phyloP scores from a whole-genome alignment of 202 grass and related monocot species.

The Schoenoplectus tabernaemontani region DNA sequence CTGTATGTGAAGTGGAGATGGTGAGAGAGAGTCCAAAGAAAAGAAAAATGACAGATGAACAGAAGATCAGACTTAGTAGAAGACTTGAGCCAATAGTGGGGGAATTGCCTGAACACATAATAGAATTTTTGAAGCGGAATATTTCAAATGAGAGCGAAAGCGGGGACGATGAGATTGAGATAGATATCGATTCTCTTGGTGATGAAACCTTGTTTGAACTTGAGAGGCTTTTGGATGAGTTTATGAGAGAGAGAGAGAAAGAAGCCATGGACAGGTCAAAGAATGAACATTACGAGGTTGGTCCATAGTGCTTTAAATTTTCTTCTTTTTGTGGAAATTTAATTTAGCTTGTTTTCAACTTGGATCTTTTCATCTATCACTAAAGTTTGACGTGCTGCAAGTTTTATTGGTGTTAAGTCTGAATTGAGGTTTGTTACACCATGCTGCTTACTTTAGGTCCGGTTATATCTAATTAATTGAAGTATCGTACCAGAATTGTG shows the following conservation, averaged over 20 bases:
- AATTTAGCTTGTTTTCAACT: constrained; percentile 27
- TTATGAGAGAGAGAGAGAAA: constrained; percentile 37
- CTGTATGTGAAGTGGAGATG: constrained; percentile 55
- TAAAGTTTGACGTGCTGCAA: background rate
- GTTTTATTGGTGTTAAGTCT: background rate
- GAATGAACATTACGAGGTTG: constrained; percentile 50
- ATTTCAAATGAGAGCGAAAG: constrained; percentile 36
- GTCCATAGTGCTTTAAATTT: constrained; percentile 36
- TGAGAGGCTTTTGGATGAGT: constrained; percentile 69
- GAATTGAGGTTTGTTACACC: background rate
- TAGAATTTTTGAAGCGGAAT: constrained; percentile 67
- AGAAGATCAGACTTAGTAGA: constrained; percentile 53
- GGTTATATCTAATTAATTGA: background rate
- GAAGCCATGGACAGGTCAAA: constrained; percentile 29
- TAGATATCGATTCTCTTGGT: constrained; percentile 67
- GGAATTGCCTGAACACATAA: constrained; percentile 54
- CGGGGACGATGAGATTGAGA: constrained; percentile 64
- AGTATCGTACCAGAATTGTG: background rate
- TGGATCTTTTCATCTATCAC: background rate
- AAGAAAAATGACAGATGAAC: constrained; percentile 47
- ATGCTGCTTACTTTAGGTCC: background rate
- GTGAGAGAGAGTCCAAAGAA: constrained; percentile 37
- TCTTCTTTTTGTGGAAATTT: constrained; percentile 16
- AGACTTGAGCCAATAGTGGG: constrained; percentile 54
- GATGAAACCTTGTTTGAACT: constrained; percentile 72